Conservation (phyloP, 176 grass and related monocot species). For the Musa beccarii region DNA sequence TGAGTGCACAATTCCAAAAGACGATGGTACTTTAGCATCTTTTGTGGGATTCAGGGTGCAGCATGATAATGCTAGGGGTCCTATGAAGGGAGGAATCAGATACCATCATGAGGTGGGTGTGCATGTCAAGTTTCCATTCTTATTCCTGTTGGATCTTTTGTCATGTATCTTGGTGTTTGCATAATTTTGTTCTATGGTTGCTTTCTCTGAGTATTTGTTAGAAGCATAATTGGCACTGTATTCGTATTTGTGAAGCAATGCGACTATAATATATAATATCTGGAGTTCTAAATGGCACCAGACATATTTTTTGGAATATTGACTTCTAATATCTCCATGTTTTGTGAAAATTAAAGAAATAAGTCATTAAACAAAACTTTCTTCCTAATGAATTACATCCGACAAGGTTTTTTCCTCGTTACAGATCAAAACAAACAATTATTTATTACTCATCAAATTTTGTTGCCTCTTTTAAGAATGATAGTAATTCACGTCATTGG, state of each 20-base stretch:
- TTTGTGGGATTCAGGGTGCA: constrained; percentile 91
- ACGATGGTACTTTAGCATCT: constrained; percentile 77
- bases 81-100: constrained; percentile 97
- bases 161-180: not conserved
- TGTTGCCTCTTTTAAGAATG: no score
- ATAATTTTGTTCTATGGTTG: not conserved
- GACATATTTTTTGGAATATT: not conserved
- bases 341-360: no score
- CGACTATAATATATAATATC: no score
- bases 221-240: not conserved
- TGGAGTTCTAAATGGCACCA: not conserved
- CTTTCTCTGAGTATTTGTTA: not conserved
- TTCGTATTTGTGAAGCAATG: no score
- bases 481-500: no score
- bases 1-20: constrained; percentile 94
- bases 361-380: not conserved
- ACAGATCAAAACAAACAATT: no score
- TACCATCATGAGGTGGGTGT: constrained; percentile 71
- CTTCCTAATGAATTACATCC: not conserved
- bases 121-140: not conserved
- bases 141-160: constrained; percentile 11
- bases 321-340: not conserved
- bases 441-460: no score
- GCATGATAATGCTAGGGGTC: constrained; percentile 90
- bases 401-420: not conserved